Base-by-base conservation (phyloP, 2,329 filamentous ascomycete species). In the Fusarium chuoi region DNA sequence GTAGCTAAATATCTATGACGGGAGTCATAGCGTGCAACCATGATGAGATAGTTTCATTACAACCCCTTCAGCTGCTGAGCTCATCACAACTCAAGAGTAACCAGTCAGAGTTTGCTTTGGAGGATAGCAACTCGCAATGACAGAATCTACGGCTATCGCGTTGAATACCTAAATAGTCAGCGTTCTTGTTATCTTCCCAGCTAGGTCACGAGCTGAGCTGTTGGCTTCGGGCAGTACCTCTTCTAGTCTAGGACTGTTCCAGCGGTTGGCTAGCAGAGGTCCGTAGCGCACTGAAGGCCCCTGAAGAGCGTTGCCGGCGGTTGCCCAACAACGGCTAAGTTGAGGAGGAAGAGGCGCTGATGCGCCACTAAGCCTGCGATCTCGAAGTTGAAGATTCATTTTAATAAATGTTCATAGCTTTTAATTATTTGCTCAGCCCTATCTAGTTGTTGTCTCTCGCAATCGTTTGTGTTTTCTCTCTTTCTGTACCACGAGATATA, bases 251-350 rank as follows among this genome's bases (percentile, higher is more conserved):
- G 72, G 35, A 60, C 41, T 72, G 65, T 59, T 70, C 72, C 69
- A 73, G 72, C 55, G 65, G 72, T 66, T 70, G 72, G 72, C 68
- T 70, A 46, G 69, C 45, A 48, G 55, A 58, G 58, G 60, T 38
- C 59, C 39, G 56, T 62, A 72, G 68, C 56, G 64, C 64, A 66
- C 71, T 73, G 64, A 75, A 61, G 68, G 61, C 68, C 51, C 72
- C 72, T 74, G 60, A 55, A 48, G 55, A 54, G 36, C 45, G 46
- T 49, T 45, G 42, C 58, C 44, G 39, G 65, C 44, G 65, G 71
- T 74, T 74, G 72, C 65, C 65, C 72, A 72, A 70, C 72, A 74
- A 74, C 68, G 58, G 55, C 48, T 60, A 72, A 70, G 72, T 49
- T 65, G 65, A 54, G 59, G 42, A 61, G 46, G 15, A 20, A 33